Evolutionary conservation across 179 eudicot species (phyloP), one percentile per base, ranked within the genome.

Genomic region (Beta corolliflora): DNA sequence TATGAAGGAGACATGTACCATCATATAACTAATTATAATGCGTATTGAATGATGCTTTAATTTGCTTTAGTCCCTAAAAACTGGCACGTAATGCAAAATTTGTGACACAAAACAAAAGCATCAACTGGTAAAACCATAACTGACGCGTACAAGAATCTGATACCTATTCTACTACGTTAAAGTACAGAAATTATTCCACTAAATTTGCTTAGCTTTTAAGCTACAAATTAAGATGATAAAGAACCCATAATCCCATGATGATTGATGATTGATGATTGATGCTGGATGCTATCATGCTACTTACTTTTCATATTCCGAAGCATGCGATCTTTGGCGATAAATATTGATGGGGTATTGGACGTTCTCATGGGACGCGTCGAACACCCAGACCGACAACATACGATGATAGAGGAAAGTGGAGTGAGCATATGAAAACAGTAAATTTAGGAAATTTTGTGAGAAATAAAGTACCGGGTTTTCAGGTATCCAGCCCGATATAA

Each of bases 201-300:
- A 1, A 2, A 67, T 36, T 44, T 69, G 52, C 73, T 69, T 69
- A 4, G 73, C 73, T 69, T 69, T 69, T 69, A 69, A 69, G 73
- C 25, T 69, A 69, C 73, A 16, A 41, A 14, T 45, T 44, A 69
- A 18, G 3, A 15, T 41, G 72, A 41, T 41, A 15, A 9, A 41
- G 46, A 29, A 29, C 16, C 18, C 45, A 29, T 66, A 29, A 66
- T 66, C 12, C 3, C 8, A 4, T 12, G 7, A 66, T 66, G 12
- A 66, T 48, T 61, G 66, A 61, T 25, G 25, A 25, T 25, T 25
- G 25, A 25, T 25, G 25, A 25, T 25, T 25, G 25, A 25, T 54
- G 58, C 3, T 54, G 58, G 2, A 9, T 11, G 15, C 41, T 36
- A 15, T 13, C 16, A 11, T 15, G 59, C 11, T 11, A 12, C 4